phyloP scores from a whole-genome alignment of 225 moss, liverwort and hornwort species.

The Pleurozium schreberi region DNA sequence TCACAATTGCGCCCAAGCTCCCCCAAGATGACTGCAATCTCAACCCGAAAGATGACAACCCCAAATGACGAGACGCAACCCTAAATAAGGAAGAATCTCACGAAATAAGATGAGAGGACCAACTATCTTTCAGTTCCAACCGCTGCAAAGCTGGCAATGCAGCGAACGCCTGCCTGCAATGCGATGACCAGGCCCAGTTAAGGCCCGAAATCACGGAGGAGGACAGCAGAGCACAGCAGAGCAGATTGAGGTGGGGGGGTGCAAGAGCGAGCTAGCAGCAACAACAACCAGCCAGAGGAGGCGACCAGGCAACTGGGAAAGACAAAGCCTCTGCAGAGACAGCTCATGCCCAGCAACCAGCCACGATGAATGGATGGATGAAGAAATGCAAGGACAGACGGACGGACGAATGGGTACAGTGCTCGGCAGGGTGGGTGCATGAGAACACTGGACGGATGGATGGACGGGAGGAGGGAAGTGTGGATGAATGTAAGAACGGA shows the following conservation, averaged over 20 bases:
- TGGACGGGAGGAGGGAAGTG: too few relatives aligned
- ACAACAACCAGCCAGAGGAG: neutral
- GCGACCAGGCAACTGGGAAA: slow-evolving; percentile 2
- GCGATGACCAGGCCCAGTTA: neutral
- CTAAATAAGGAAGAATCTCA: neutral
- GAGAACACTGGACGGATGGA: too few relatives aligned
- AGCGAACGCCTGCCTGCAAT: neutral
- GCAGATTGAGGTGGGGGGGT: neutral
- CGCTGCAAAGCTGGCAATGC: neutral
- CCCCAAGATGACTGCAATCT: too few relatives aligned
- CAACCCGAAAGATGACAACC: neutral
- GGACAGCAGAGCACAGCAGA: slow-evolving; percentile 16
- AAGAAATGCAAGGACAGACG: neutral
- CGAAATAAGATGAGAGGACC: neutral
- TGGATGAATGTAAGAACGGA: too few relatives aligned
- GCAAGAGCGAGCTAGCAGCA: neutral
- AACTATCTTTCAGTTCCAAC: neutral
- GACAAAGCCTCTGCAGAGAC: slow-evolving; percentile 4
- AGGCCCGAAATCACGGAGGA: neutral
- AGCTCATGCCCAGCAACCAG: neutral
- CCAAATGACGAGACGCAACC: neutral
- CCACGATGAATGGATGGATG: neutral
- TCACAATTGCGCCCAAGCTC: neutral
- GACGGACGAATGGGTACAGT: neutral
- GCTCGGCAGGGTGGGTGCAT: neutral